phyloP scores from a whole-genome alignment of 1,284 basidiomycete species.

The Leccinum solheimii region DNA sequence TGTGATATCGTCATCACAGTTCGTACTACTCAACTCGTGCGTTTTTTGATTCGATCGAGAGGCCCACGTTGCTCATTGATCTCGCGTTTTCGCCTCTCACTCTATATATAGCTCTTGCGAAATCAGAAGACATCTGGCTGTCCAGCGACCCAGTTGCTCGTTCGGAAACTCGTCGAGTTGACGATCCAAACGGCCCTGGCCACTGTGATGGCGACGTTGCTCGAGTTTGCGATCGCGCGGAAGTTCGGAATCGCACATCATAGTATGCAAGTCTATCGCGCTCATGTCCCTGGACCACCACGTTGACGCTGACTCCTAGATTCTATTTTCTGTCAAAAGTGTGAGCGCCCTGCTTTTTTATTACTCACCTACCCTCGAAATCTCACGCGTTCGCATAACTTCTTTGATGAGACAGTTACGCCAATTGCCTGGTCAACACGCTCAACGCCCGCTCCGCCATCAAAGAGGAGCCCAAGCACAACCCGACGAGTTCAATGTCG shows the following conservation, averaged over 20 bases:
- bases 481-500: not conserved
- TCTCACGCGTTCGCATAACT: not conserved
- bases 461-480: not conserved
- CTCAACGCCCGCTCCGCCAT: slow-evolving; percentile 2
- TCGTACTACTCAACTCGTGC: slow-evolving; percentile 4
- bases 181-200: slow-evolving; percentile 16
- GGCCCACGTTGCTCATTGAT: not conserved
- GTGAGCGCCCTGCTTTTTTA: not conserved
- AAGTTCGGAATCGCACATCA: slow-evolving; percentile 9
- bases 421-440: slow-evolving; percentile 3
- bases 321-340: slow-evolving; percentile 6
- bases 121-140: not conserved
- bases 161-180: slow-evolving; percentile 15
- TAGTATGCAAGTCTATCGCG: slow-evolving; percentile 1
- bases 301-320: not conserved
- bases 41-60: not conserved
- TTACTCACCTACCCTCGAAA: not conserved
- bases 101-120: slow-evolving; percentile 1
- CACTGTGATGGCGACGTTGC: slow-evolving; percentile 10
- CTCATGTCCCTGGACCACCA: not conserved
- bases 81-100: not conserved
- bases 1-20: slow-evolving; percentile 5
- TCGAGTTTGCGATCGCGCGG: slow-evolving; percentile 13
- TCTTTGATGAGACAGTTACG: slow-evolving; percentile 3
- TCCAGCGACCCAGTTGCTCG: slow-evolving; percentile 8